These are phyloP conservation scores for Arachnomyces sp. DNA, from an alignment of 2,329 filamentous ascomycete genomes.

Conservation along the genomic window DNA sequence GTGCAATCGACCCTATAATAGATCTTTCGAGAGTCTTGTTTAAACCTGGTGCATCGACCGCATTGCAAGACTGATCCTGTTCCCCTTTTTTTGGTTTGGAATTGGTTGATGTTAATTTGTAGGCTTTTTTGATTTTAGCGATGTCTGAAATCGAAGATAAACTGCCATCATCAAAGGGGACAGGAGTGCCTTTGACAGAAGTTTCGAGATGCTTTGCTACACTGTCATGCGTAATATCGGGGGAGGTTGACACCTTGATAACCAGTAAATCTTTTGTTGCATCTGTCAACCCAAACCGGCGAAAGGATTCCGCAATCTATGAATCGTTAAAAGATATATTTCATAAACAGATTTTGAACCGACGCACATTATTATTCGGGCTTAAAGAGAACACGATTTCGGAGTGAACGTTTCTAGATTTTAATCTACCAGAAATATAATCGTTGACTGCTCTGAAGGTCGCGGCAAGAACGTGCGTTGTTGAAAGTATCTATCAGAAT, in stretches of 20 bases:
- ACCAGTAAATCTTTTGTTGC: constrained; percentile 66
- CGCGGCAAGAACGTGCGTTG: constrained; percentile 65
- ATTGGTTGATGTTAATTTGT: constrained; percentile 65
- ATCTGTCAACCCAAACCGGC: constrained; percentile 72
- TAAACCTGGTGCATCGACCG: constrained; percentile 19
- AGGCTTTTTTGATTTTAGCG: constrained; percentile 69
- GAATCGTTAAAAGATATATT: constrained; percentile 3
- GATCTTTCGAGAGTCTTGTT: constrained; percentile 58
- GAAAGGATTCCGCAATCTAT: constrained; percentile 86
- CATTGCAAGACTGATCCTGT: constrained; percentile 2
- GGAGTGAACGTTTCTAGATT: constrained; percentile 79
- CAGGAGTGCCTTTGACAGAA: constrained; percentile 54
- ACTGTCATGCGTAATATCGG: constrained; percentile 39
- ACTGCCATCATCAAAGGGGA: constrained; percentile 56
- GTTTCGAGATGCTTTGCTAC: constrained; percentile 54
- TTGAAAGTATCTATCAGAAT: constrained; percentile 56
- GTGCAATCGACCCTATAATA: constrained; percentile 68
- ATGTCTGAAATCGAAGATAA: constrained; percentile 56
- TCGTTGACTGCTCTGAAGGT: constrained; percentile 69
- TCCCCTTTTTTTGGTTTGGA: constrained; percentile 27
- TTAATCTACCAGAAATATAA: constrained; percentile 54
- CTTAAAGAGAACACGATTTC: constrained; percentile 78
- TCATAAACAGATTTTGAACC: constrained; percentile 1
- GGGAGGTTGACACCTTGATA: constrained; percentile 63
- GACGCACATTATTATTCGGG: constrained; percentile 68